Conservation (phyloP, 164 flowering plant species). For the grape (Vitis vinifera) region DNA sequence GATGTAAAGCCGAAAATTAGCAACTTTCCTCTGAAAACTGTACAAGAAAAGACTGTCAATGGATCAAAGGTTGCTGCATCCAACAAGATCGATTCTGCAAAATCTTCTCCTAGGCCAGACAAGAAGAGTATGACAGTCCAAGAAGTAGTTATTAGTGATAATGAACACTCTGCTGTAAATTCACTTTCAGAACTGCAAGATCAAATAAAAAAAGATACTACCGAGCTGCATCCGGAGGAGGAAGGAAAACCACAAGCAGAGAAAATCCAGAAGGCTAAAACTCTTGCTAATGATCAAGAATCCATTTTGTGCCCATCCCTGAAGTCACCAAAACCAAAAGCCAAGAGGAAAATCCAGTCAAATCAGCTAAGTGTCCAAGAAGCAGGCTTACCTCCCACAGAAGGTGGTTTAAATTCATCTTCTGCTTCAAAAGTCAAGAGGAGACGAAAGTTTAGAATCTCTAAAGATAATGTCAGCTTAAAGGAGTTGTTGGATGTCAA, state of each 20-base stretch:
- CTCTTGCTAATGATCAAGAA: conserved; percentile 1
- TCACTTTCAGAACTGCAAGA: conserved; percentile 16
- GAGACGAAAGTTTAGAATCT: not conserved
- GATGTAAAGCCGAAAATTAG: conserved; percentile 9
- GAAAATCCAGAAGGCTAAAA: conserved; percentile 2
- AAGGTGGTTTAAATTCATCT: conserved; percentile 5
- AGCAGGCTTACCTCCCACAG: not conserved
- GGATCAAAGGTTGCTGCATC: conserved; percentile 9
- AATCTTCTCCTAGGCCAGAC: not conserved
- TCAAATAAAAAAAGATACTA: not conserved
- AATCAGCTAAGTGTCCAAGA: not conserved
- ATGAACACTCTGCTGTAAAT: conserved; percentile 4
- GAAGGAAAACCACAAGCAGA: conserved; percentile 1
- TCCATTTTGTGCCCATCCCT: not conserved
- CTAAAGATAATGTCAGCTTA: not conserved
- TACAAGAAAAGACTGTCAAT: conserved; percentile 7
- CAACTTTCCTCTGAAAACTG: conserved; percentile 3
- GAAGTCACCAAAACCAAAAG: conserved; percentile 13
- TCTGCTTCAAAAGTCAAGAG: conserved; percentile 6
- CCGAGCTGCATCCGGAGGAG: conserved; percentile 1
- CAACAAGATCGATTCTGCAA: not conserved
- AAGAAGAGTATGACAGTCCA: conserved; percentile 3
- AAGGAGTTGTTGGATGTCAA: not conserved
- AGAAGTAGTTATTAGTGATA: conserved; percentile 1
- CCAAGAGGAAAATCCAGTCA: conserved; percentile 10